Evolutionary conservation across 495 filamentous ascomycete genomes (phyloP), one percentile per base, ranked within the genome.

Genomic region (Patellaria atrata): DNA sequence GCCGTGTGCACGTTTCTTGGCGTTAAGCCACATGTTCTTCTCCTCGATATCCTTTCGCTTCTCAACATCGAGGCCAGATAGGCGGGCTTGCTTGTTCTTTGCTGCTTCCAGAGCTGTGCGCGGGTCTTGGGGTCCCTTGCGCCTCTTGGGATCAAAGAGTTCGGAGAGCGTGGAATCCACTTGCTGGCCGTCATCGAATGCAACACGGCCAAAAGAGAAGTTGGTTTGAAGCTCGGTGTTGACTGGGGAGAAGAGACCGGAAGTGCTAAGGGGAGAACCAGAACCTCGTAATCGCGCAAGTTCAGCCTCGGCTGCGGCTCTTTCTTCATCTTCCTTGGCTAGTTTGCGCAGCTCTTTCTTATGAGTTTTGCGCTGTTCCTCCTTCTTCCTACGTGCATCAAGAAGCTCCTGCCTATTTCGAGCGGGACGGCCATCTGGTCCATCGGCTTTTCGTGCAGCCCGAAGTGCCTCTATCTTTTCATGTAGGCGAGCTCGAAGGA

Each of bases 21-120:
- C 89, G 32, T 85, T 87, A 38, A 91, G 64, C 89, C 89, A 97
- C 31, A 73, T 56, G 50, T 97, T 87, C 61, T 94, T 94, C 58
- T 94, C 84, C 40, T 81, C 71, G 14, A 96, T 70, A 35, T 89
- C 79, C 30, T 73, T 77, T 25, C 75, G 78, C 60, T 93, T 87
- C 41, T 73, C 68, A 2, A 74, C 71, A 41, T 81, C 73, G 56
- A 93, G 70, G 20, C 58, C 64, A 20, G 67, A 68, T 22, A 94
- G 48, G 25, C 83, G 63, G 38, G 73, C 55, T 57, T 79, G 68
- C 68, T 63, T 80, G 57, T 71, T 83, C 66, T 63, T 72, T 36
- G 58, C 85, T 53, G 55, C 65, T 58, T 68, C 65, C 24, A 63
- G 85, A 46, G 62, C 81, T 15, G 82, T 79, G 41, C 76, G 75